A percentile compares a stretch with the other conserved stretches of the same genome.
Conservation (phyloP, 2,329 filamentous ascomycete species). For the Neophaeococcomyces mojaviensis region DNA sequence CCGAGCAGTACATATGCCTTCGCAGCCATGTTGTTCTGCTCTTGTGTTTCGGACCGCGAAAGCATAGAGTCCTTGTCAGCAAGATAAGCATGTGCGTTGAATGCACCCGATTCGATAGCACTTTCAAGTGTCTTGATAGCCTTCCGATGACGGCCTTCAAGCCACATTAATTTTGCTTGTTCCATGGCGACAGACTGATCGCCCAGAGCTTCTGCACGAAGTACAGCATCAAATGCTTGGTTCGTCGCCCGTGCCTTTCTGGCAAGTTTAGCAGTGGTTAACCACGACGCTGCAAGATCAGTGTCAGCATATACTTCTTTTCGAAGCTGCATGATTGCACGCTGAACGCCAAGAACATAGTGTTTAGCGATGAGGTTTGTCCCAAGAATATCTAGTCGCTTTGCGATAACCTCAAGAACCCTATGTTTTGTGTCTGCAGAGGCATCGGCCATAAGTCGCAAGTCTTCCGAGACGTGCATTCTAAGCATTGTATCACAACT, state of each 20-base stretch:
- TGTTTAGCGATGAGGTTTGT: conserved; percentile 90
- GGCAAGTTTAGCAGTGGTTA: conserved; percentile 75
- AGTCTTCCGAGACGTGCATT: conserved; percentile 77
- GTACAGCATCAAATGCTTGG: conserved; percentile 86
- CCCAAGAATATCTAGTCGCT: conserved; percentile 80
- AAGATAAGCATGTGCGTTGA: conserved; percentile 45
- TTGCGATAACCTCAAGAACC: conserved; percentile 54
- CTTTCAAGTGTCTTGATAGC: conserved; percentile 86
- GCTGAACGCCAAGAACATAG: conserved; percentile 76
- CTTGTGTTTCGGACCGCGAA: conserved; percentile 34
- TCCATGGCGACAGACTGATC: conserved; percentile 88
- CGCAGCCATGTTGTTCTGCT: conserved; percentile 46
- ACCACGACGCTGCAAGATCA: conserved; percentile 77
- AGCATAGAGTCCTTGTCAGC: conserved; percentile 30
- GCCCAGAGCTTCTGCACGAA: conserved; percentile 77
- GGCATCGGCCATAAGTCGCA: conserved; percentile 62
- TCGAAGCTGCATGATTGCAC: conserved; percentile 78
- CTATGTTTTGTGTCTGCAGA: conserved; percentile 35
- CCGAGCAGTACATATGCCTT: conserved; percentile 80
- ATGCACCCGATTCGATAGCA: conserved; percentile 75
- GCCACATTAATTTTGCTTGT: conserved; percentile 87
- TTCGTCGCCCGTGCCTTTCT: conserved; percentile 76
- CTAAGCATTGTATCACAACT: conserved; percentile 80
- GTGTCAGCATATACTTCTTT: conserved; percentile 53
- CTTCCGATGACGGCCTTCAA: conserved; percentile 85